Conservation (phyloP, 2,329 filamentous ascomycete genomes). For the Pyrenochaeta sp. region DNA sequence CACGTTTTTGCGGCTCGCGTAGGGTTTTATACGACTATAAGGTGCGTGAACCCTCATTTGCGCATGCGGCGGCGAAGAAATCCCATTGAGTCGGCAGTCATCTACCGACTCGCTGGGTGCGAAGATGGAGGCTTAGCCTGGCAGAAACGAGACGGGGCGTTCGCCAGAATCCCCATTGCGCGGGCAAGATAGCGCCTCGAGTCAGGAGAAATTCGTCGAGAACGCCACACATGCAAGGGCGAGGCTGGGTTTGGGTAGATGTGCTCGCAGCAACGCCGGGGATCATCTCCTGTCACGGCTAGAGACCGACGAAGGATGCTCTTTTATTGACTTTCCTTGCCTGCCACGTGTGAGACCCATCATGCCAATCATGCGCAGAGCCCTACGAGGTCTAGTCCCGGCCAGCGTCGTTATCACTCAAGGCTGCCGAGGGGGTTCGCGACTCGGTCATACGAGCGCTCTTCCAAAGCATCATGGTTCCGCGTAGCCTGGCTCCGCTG, state of each 20-base stretch:
- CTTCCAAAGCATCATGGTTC: not conserved
- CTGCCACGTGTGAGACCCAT: not conserved
- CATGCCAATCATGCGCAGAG: not conserved
- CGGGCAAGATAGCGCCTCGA: slow-evolving; percentile 1
- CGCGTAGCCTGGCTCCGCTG: not conserved
- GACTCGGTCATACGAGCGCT: not conserved
- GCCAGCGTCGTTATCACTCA: not conserved
- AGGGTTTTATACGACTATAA: slow-evolving; percentile 10
- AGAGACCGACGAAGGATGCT: slow-evolving; percentile 5
- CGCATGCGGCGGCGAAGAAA: slow-evolving; percentile 11
- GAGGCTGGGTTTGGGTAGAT: not conserved
- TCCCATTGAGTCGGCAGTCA: slow-evolving; percentile 5
- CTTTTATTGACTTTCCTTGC: slow-evolving; percentile 2
- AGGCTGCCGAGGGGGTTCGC: not conserved
- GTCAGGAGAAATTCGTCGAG: slow-evolving; percentile 5
- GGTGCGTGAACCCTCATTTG: not conserved
- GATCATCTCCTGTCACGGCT: not conserved
- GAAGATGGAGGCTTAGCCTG: not conserved
- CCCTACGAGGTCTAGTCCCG: too few species aligned
- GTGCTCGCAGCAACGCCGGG: not conserved
- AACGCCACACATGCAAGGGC: slow-evolving; percentile 1
- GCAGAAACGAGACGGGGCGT: slow-evolving; percentile 1
- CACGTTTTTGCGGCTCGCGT: slow-evolving; percentile 10
- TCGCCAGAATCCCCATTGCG: not conserved
- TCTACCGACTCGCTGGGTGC: slow-evolving; percentile 6